A percentile compares a stretch with the other conserved stretches of the same genome.
These are phyloP conservation scores for Tagetes patula DNA, from an alignment of 129 eudicot genomes.

Conservation along the genomic window DNA sequence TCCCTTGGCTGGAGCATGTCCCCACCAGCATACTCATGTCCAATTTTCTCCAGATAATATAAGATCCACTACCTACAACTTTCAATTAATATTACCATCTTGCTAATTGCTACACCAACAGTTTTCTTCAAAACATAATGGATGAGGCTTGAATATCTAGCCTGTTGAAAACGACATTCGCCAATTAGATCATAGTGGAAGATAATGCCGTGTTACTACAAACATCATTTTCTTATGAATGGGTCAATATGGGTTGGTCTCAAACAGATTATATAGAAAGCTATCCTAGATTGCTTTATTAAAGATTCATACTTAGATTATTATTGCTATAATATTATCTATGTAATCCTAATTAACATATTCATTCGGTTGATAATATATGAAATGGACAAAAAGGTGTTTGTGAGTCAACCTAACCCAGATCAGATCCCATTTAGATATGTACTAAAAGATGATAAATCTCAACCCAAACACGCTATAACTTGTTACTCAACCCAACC, in stretches of 20 bases:
- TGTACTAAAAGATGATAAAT: neutral
- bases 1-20: constrained; percentile 94
- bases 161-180: neutral
- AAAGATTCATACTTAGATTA: neutral
- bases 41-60: constrained; percentile 35
- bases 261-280: neutral
- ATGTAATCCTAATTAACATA: neutral
- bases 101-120: neutral
- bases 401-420: neutral
- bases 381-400: neutral
- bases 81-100: constrained; percentile 10
- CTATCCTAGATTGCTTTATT: neutral
- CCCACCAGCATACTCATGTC: constrained; percentile 84
- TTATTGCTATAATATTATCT: neutral
- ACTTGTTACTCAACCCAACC: neutral
- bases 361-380: neutral
- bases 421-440: neutral
- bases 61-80: constrained; percentile 24
- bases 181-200: neutral
- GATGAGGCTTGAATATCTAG: neutral
- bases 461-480: neutral
- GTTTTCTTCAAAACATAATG: neutral
- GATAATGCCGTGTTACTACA: neutral
- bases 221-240: neutral
- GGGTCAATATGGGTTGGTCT: neutral